Percentiles rank a stretch among this genome's conserved stretches.
Conservation (phyloP, 495 filamentous ascomycete genomes). For the Aspergillus ostianus region DNA sequence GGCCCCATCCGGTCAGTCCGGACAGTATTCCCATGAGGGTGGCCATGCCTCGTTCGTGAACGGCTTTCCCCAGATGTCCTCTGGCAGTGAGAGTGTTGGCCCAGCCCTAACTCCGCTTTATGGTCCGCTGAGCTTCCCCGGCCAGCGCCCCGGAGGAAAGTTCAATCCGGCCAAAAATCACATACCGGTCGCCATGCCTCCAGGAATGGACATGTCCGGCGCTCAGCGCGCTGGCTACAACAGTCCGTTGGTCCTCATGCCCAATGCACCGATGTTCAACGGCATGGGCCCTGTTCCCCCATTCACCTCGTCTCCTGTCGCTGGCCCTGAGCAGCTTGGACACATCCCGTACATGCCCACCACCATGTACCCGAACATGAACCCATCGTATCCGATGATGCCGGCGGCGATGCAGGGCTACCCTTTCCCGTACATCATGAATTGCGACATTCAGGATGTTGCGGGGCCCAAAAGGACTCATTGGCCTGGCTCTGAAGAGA, state of each 20-base stretch:
- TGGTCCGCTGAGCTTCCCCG: constrained; percentile 26
- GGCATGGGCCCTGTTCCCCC: constrained; percentile 28
- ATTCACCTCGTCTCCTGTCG: constrained; percentile 20
- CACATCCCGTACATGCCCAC: constrained; percentile 32
- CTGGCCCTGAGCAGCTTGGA: constrained; percentile 29
- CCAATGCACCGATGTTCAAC: constrained; percentile 27
- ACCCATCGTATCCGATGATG: constrained; percentile 7
- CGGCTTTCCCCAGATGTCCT: background rate
- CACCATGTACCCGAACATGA: constrained; percentile 22
- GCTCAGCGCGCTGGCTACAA: constrained; percentile 26
- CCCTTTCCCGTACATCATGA: constrained; percentile 33
- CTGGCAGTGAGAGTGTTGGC: constrained; percentile 16
- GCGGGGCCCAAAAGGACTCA: background rate
- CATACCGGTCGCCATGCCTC: constrained; percentile 24
- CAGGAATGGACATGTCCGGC: constrained; percentile 30
- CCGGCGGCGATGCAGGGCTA: constrained; percentile 25
- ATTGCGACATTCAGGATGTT: constrained; percentile 1
- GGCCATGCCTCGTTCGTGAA: background rate
- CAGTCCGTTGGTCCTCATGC: constrained; percentile 32
- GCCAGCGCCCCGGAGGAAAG: constrained; percentile 27
- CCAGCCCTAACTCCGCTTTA: constrained; percentile 22
- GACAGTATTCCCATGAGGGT: constrained; percentile 22
- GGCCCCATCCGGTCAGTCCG: constrained; percentile 18
- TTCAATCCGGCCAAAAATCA: constrained; percentile 23
- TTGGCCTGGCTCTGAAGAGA: constrained; percentile 24